Percentiles rank a stretch among this genome's conserved stretches.
phyloP scores from a whole-genome alignment of 2,329 filamentous ascomycete genomes.

The Stachybotrys elegans region DNA sequence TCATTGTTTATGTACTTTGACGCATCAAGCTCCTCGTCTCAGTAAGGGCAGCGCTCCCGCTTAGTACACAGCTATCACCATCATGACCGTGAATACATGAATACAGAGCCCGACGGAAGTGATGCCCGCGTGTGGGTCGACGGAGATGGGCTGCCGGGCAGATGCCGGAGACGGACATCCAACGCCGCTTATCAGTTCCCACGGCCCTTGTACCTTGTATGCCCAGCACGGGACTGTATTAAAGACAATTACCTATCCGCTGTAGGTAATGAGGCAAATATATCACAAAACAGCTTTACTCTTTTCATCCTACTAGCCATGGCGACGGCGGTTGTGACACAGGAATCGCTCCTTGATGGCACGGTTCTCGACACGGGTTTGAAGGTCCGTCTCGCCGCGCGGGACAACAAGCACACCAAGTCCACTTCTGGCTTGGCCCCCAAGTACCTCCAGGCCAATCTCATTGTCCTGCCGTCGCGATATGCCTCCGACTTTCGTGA shows the following conservation, averaged over 20 bases:
- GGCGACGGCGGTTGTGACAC: background rate
- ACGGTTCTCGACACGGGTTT: background rate
- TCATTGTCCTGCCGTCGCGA: slow-evolving; percentile 52
- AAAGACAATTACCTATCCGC: background rate
- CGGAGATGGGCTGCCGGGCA: background rate
- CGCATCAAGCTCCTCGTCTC: no score
- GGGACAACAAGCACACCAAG: slow-evolving; percentile 30
- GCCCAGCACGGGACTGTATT: background rate
- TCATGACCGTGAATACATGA: no score
- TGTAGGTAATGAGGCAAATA: background rate
- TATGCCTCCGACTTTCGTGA: slow-evolving; percentile 54
- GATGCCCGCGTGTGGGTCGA: slow-evolving; percentile 1
- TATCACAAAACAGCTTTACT: background rate
- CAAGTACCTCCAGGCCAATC: slow-evolving; percentile 55
- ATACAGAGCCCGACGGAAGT: no score
- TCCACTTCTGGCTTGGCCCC: slow-evolving; percentile 52
- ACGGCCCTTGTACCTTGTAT: background rate
- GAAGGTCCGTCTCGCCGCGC: slow-evolving; percentile 34
- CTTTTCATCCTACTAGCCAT: background rate
- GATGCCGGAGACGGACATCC: background rate
- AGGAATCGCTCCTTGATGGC: background rate
- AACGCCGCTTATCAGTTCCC: background rate
- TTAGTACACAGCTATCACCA: no score
- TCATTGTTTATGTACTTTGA: no score
- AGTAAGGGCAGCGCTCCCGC: no score